These are phyloP conservation scores for Euphorbia lathyris DNA, from an alignment of 345 rosid genomes.

Conservation along the genomic window DNA sequence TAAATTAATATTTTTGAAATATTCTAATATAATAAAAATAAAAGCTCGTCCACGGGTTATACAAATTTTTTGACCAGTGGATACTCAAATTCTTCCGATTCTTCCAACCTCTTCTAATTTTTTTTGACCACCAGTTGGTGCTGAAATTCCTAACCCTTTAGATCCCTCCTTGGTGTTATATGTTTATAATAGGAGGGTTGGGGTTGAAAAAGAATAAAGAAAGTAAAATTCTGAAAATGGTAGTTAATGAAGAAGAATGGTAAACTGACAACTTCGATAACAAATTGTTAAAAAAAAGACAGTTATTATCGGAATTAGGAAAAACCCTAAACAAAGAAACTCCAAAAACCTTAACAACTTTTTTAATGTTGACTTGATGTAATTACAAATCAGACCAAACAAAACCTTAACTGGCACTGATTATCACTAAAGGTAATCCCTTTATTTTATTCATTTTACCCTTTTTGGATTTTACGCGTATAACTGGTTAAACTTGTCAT, in stretches of 20 bases:
- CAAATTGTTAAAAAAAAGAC: not conserved
- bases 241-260: constrained; percentile 1
- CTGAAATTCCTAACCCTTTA: too few species aligned
- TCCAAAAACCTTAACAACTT: not conserved
- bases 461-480: not conserved
- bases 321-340: not conserved
- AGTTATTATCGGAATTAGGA: not conserved
- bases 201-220: not conserved
- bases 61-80: too few species aligned
- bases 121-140: too few species aligned
- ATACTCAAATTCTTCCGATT: too few species aligned
- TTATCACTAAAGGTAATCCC: not conserved
- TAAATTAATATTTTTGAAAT: too few species aligned
- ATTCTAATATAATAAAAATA: too few species aligned
- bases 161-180: too few species aligned
- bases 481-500: not conserved
- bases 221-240: not conserved
- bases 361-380: not conserved
- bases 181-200: not conserved
- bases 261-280: not conserved
- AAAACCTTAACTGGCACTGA: not conserved
- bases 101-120: too few species aligned
- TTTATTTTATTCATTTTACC: too few species aligned
- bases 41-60: too few species aligned
- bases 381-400: not conserved